These are phyloP conservation scores for Podosphaera xanthii DNA, from an alignment of 2,329 filamentous ascomycete species.

Conservation along the genomic window DNA sequence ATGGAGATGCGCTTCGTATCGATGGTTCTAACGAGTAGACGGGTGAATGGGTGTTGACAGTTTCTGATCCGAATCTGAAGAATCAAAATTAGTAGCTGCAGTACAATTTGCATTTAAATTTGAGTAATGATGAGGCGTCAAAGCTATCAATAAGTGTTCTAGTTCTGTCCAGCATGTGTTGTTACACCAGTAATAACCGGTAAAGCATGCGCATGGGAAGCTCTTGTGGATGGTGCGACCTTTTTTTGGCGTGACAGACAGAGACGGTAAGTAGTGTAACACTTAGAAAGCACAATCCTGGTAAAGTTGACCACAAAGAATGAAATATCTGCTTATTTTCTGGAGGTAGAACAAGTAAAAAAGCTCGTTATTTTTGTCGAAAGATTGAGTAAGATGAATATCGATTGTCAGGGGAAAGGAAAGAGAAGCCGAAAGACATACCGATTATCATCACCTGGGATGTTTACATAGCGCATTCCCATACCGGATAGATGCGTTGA, in stretches of 20 bases:
- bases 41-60: slow-evolving; percentile 15
- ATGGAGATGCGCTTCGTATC: slow-evolving; percentile 12
- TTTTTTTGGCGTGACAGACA: not conserved
- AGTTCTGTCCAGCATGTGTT: not conserved
- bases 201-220: not conserved
- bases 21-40: slow-evolving; percentile 15
- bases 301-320: not conserved
- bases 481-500: slow-evolving; percentile 14
- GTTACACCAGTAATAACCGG: not conserved
- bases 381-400: not conserved
- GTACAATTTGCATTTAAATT: slow-evolving; percentile 6
- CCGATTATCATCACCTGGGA: slow-evolving; percentile 17
- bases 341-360: not conserved
- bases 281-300: not conserved
- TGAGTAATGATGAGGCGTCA: not conserved
- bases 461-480: slow-evolving; percentile 16
- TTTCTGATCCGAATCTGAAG: slow-evolving; percentile 15
- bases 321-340: not conserved
- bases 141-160: not conserved
- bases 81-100: slow-evolving; percentile 14
- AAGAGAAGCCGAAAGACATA: slow-evolving; percentile 10
- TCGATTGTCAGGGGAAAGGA: slow-evolving; percentile 6
- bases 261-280: not conserved
- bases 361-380: not conserved
- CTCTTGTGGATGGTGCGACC: not conserved